Base-by-base conservation (phyloP, 306 rosid genomes). In the Gastrolobium bilobum region DNA sequence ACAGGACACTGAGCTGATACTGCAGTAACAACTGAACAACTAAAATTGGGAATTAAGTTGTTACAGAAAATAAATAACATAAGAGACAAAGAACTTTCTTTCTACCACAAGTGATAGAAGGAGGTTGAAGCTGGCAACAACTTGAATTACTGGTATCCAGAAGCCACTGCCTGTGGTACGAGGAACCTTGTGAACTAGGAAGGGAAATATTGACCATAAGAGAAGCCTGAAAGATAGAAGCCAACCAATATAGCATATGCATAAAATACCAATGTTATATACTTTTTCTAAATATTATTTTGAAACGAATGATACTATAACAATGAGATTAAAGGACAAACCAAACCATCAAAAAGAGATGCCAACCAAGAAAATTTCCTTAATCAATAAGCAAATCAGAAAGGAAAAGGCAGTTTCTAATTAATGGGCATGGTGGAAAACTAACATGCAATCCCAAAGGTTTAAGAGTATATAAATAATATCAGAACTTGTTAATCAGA, bases 81-180 rank as follows among this genome's bases (percentile, higher is more conserved):
- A 47, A 47, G 35, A 47, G 43, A 74, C 5, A 59, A 63, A 46
- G 63, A 63, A 78, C 77, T 7, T 40, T 61, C 48, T 59, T 38
- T 63, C 30, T 86, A 95, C 99, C 99, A 87, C 81, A 78, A 87
- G 71, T 58, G 99, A 90, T 74, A 93, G 84, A 77, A 91, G 86
- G 82, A 96, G 91, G 88, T 78, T 88, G 89, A 93, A 87, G 88
- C 98, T 93, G 47, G 98, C 97, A 73, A 90, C 80, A 79, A 96
- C 94, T 90, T 93, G 97, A 84, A 91, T 84, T 4, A 90, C 85
- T 58, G 98, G 98, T 85, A 96, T 78, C 99, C 99, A 96, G 82
- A 96, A 93, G 82, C 97, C 80, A 83, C 99, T 93, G 79, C 94
- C 92, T 82, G 87, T 91, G 40, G 93, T 79, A 7, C 92, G 90